These are phyloP conservation scores for Huiozyma naganishii DNA, from an alignment of 805 yeast species.

Conservation along the genomic window DNA sequence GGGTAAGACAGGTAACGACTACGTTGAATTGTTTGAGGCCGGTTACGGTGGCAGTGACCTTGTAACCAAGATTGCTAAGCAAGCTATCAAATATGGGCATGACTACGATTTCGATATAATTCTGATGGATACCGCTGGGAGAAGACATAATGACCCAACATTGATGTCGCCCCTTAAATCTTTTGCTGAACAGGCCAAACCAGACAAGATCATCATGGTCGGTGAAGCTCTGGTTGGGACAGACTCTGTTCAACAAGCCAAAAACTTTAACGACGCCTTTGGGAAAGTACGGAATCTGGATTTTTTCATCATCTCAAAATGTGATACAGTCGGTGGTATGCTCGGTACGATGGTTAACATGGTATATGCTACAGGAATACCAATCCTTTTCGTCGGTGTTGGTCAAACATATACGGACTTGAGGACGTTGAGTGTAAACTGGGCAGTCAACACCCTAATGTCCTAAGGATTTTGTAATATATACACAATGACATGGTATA, in stretches of 20 bases:
- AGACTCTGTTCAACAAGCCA: conserved; percentile 91
- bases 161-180: conserved; percentile 92
- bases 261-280: conserved; percentile 85
- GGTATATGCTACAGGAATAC: conserved; percentile 94
- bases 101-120: conserved; percentile 70
- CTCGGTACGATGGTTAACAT: conserved; percentile 94
- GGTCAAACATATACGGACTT: conserved; percentile 96
- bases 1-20: conserved; percentile 31
- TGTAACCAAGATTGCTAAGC: conserved; percentile 86
- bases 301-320: conserved; percentile 85
- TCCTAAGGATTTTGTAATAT: conserved; percentile 26
- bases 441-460: conserved; percentile 84
- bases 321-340: conserved; percentile 95
- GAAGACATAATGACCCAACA: conserved; percentile 90
- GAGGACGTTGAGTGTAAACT: conserved; percentile 77
- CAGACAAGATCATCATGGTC: conserved; percentile 95
- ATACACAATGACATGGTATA: neutral
- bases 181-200: conserved; percentile 90
- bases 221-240: conserved; percentile 98
- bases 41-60: conserved; percentile 96
- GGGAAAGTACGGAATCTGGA: conserved; percentile 74
- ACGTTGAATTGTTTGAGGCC: conserved; percentile 73
- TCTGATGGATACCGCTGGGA: conserved; percentile 92
- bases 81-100: conserved; percentile 74
- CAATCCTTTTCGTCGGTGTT: conserved; percentile 88